phyloP scores from a whole-genome alignment of 495 filamentous ascomycete genomes.

The Usnea hakonensis region DNA sequence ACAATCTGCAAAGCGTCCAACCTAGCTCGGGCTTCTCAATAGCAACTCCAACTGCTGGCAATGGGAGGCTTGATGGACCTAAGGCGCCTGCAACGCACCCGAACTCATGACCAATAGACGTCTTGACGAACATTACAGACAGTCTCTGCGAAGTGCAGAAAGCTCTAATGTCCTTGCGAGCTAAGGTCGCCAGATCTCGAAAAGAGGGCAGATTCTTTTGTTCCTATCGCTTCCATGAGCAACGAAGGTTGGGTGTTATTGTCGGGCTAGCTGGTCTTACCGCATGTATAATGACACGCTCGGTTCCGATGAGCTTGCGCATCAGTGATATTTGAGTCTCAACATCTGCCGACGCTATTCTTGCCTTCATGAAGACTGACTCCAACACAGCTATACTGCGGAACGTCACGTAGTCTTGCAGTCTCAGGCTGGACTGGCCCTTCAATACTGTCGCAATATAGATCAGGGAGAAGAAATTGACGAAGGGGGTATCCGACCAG shows the following conservation, averaged over 20 bases:
- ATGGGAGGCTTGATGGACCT: not conserved
- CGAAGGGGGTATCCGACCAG: not conserved
- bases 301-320: not conserved
- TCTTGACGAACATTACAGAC: not conserved
- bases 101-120: not conserved
- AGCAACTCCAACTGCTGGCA: not conserved
- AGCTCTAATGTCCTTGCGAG: not conserved
- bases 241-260: not conserved
- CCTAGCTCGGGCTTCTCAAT: not conserved
- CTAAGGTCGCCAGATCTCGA: not conserved
- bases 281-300: not conserved
- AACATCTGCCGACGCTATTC: not conserved
- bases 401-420: not conserved
- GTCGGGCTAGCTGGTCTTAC: not conserved
- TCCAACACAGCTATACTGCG: not conserved
- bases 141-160: not conserved
- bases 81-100: not conserved
- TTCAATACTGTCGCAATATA: not conserved
- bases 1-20: not conserved
- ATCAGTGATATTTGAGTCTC: not conserved
- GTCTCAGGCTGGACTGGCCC: not conserved
- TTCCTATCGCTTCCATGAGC: not conserved
- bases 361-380: not conserved
- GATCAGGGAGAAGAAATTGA: not conserved
- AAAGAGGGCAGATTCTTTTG: not conserved